Conservation (phyloP, 192 early-diverging fungal genomes). For the Rhizophagus prolifer region DNA sequence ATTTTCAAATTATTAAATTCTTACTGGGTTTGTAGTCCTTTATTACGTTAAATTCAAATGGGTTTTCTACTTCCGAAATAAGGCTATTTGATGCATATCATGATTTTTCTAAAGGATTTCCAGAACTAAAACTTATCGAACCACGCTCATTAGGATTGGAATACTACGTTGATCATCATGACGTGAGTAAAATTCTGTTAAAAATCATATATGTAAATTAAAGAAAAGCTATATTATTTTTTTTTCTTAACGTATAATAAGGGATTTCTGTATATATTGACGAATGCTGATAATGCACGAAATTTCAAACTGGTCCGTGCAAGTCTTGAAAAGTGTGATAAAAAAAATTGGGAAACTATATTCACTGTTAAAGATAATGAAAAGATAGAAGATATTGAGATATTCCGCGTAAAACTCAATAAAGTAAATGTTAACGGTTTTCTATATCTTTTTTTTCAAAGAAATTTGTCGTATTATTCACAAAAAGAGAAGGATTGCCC, state of each 20-base stretch:
- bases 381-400: conserved; percentile 75
- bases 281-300: conserved; percentile 49
- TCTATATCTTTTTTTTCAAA: conserved; percentile 14
- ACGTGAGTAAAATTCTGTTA: conserved; percentile 36
- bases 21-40: conserved; percentile 36
- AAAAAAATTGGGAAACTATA: conserved; percentile 58
- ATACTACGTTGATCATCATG: conserved; percentile 77
- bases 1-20: background rate
- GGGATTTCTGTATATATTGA: conserved; percentile 53
- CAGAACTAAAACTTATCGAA: conserved; percentile 50
- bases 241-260: conserved; percentile 27
- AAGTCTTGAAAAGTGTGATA: conserved; percentile 36
- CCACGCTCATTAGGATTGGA: conserved; percentile 59
- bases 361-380: conserved; percentile 57
- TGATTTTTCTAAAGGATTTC: conserved; percentile 37
- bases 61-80: conserved; percentile 69
- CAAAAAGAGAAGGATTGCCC: conserved; percentile 51
- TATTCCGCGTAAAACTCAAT: conserved; percentile 60
- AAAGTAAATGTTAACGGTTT: background rate
- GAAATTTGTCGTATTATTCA: conserved; percentile 51
- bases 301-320: conserved; percentile 65
- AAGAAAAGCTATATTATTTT: conserved; percentile 31
- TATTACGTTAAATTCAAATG: conserved; percentile 69
- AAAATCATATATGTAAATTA: background rate
- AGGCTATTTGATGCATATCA: conserved; percentile 53